These are phyloP conservation scores for Ceratocystis harringtonii DNA, from an alignment of 2,329 filamentous ascomycete species.

Conservation along the genomic window DNA sequence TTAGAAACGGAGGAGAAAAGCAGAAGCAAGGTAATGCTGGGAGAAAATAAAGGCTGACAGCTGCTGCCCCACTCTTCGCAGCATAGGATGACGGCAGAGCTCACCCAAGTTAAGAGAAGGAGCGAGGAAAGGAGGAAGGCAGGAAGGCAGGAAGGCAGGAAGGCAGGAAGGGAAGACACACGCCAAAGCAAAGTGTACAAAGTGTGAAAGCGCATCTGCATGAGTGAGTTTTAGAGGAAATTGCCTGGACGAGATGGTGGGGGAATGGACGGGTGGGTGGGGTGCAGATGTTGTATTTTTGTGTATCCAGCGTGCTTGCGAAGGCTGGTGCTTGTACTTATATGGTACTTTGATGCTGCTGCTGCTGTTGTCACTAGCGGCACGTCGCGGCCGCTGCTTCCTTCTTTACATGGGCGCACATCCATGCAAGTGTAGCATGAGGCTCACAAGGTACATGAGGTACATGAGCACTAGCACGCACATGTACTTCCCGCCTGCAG, in stretches of 20 bases:
- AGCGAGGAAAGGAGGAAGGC: not conserved
- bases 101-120: not conserved
- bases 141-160: not conserved
- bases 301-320: not conserved
- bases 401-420: not conserved
- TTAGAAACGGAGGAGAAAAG: slow-evolving; percentile 2
- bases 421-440: too few species aligned
- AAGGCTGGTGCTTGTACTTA: not conserved
- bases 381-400: not conserved
- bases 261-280: not conserved
- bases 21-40: not conserved
- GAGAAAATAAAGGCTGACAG: not conserved
- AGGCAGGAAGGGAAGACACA: not conserved
- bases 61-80: not conserved
- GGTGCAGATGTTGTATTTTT: not conserved
- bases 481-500: too few species aligned
- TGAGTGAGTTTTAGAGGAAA: not conserved
- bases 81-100: not conserved
- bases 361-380: not conserved
- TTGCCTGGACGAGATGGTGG: not conserved
- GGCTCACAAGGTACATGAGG: too few species aligned
- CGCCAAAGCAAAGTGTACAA: too few species aligned
- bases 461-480: too few species aligned
- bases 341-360: not conserved
- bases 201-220: too few species aligned